Evolutionary conservation across 331 rosid species (phyloP).

Genomic region (Arachis monticola): DNA sequence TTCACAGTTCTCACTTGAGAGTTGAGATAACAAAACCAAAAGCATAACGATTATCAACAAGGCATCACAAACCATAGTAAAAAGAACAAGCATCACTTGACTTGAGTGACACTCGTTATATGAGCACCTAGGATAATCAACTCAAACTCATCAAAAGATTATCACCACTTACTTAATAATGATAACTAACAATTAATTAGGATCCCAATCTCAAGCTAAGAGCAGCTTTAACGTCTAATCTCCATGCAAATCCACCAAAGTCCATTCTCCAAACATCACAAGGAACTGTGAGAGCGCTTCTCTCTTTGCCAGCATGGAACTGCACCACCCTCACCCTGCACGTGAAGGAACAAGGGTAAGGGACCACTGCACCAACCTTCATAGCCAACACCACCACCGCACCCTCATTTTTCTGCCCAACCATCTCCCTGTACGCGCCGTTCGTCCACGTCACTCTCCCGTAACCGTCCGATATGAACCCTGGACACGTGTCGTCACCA

Average conservation of each 20-base stretch:
- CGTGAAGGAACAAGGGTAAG: slow-evolving; percentile 53
- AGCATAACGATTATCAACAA: neutral
- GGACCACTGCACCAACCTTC: slow-evolving; percentile 39
- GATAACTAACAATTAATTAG: neutral
- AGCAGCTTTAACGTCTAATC: slow-evolving; percentile 80
- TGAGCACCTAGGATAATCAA: neutral
- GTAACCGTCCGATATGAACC: slow-evolving; percentile 67
- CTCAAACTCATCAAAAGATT: neutral
- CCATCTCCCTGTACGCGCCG: slow-evolving; percentile 58
- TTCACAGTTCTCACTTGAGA: slow-evolving; percentile 2
- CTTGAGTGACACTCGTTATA: no score
- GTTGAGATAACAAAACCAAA: neutral
- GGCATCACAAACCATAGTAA: neutral
- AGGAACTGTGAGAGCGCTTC: slow-evolving; percentile 57
- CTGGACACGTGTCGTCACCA: slow-evolving; percentile 85
- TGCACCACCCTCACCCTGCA: slow-evolving; percentile 77
- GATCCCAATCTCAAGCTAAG: slow-evolving; percentile 64
- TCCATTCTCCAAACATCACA: slow-evolving; percentile 96
- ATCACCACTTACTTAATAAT: neutral
- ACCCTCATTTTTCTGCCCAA: slow-evolving; percentile 40
- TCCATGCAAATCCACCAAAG: slow-evolving; percentile 85
- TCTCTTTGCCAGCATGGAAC: slow-evolving; percentile 55
- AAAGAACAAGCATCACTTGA: neutral
- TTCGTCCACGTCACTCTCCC: slow-evolving; percentile 88
- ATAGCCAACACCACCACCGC: slow-evolving; percentile 41